A percentile compares a stretch with the other conserved stretches of the same genome.
phyloP scores from a whole-genome alignment of 208 protist genomes.

The Leishmania major region DNA sequence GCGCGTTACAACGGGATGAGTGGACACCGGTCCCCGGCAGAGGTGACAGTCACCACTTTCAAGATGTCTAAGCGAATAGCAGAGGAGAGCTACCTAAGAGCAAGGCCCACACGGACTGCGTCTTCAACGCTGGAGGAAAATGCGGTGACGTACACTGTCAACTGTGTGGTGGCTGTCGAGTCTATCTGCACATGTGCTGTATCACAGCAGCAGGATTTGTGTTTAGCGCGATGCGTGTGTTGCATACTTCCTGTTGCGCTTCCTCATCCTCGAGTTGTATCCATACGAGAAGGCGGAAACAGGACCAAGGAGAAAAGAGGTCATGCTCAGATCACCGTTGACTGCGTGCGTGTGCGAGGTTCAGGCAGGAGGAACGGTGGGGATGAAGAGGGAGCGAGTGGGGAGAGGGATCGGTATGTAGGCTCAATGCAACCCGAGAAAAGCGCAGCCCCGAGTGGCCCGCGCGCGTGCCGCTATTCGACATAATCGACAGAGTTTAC shows the following conservation, averaged over 20 bases:
- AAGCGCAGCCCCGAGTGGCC: background rate
- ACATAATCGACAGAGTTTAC: background rate
- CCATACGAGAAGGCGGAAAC: background rate
- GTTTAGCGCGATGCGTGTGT: background rate
- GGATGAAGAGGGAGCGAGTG: background rate
- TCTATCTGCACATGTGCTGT: background rate
- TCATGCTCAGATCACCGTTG: background rate
- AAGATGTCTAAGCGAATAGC: background rate
- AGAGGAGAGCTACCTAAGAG: background rate
- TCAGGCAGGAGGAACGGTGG: background rate
- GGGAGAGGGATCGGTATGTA: background rate
- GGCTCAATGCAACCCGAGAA: background rate
- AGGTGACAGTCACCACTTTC: background rate
- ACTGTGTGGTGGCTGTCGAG: background rate
- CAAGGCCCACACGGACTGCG: constrained; percentile 14
- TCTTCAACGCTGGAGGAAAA: constrained; percentile 55
- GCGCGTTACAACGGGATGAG: background rate
- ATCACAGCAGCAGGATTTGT: background rate
- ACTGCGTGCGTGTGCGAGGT: background rate
- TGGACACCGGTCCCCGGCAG: background rate
- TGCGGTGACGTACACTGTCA: constrained; percentile 24
- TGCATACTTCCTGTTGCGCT: background rate
- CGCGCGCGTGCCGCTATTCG: background rate
- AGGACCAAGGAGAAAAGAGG: background rate
- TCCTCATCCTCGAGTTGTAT: background rate